A percentile compares a stretch with the other conserved stretches of the same genome.
Conservation (phyloP, 164 flowering plant species). For the grape (Vitis vinifera) region ASM3070453v1 NC_081811.1:4661501-4662000, state of each 20-base stretch:
- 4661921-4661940: constrained; percentile 16
- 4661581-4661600: constrained; percentile 31
- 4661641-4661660: constrained; percentile 37
- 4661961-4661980: neutral
- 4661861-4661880: neutral
- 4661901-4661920: constrained; percentile 7
- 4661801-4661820: constrained; percentile 24
- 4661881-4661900: constrained; percentile 13
- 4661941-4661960: neutral
- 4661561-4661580: constrained; percentile 40
- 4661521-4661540: constrained; percentile 23
- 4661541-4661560: constrained; percentile 41
- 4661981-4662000: constrained; percentile 20
- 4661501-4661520: constrained; percentile 29
- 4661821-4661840: neutral
- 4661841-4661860: neutral
- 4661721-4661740: constrained; percentile 55
- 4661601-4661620: constrained; percentile 24
- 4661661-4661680: constrained; percentile 52
- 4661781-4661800: constrained; percentile 32
- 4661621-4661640: constrained; percentile 26
- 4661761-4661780: constrained; percentile 46
- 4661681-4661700: constrained; percentile 51
- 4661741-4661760: constrained; percentile 37
- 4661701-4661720: constrained; percentile 28